These are phyloP conservation scores for Naematelia aurantialba DNA, from an alignment of 768 basidiomycete genomes.

Conservation along the genomic window DNA sequence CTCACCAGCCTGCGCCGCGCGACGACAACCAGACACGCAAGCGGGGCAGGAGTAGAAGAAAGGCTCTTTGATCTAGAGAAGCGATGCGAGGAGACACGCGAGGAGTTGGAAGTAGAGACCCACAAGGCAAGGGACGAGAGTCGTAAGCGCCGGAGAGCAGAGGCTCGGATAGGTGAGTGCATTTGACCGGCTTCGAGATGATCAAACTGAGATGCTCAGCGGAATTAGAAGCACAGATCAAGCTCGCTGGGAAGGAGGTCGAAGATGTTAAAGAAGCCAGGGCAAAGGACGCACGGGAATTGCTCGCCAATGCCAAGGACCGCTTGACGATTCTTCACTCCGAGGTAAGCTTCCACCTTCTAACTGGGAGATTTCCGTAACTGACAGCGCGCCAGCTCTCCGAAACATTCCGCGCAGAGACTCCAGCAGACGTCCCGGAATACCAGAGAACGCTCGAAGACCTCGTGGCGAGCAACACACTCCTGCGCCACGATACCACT, in stretches of 20 bases:
- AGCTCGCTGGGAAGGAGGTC: conserved; percentile 22
- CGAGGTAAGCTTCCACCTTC: conserved; percentile 25
- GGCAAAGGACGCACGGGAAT: conserved; percentile 40
- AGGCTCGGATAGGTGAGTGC: conserved; percentile 37
- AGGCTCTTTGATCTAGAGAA: conserved; percentile 34
- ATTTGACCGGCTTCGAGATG: not conserved
- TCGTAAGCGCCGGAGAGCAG: conserved; percentile 35
- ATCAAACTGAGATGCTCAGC: conserved; percentile 11
- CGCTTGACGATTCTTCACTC: conserved; percentile 34
- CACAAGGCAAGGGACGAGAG: conserved; percentile 34
- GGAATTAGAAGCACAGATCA: conserved; percentile 41
- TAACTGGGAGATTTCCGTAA: not conserved
- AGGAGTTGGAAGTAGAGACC: conserved; percentile 29
- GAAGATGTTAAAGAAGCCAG: conserved; percentile 41
- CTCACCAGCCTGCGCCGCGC: conserved; percentile 36
- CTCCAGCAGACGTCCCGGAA: conserved; percentile 36
- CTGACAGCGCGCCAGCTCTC: conserved; percentile 20
- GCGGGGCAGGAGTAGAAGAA: conserved; percentile 39
- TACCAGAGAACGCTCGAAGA: conserved; percentile 64
- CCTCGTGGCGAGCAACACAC: conserved; percentile 81
- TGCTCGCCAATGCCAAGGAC: conserved; percentile 42
- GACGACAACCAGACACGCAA: conserved; percentile 34
- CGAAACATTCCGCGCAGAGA: conserved; percentile 32
- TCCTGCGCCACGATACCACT: conserved; percentile 71
- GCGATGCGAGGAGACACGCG: conserved; percentile 36